Conservation (phyloP, 2,329 filamentous ascomycete genomes). For the Fusarium vanettenii region DNA sequence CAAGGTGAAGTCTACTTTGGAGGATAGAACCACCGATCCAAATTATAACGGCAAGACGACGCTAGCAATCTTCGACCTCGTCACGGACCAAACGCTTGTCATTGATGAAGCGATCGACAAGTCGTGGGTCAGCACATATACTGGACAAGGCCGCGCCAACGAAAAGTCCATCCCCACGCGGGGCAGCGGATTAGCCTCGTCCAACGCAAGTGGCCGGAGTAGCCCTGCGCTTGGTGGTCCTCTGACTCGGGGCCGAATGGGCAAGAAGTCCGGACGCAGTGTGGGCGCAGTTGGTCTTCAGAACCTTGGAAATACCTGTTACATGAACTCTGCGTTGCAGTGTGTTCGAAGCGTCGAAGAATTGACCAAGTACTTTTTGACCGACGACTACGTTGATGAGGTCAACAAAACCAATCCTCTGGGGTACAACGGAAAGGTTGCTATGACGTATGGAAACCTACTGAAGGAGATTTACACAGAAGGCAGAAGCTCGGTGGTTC, state of each 20-base stretch:
- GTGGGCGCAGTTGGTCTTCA: slow-evolving; percentile 84
- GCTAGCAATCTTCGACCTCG: slow-evolving; percentile 74
- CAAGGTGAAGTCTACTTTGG: slow-evolving; percentile 38
- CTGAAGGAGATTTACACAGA: slow-evolving; percentile 83
- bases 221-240: slow-evolving; percentile 71
- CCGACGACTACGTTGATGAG: slow-evolving; percentile 78
- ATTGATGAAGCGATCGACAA: slow-evolving; percentile 81
- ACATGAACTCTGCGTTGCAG: slow-evolving; percentile 98
- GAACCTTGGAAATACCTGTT: slow-evolving; percentile 97
- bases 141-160: slow-evolving; percentile 46
- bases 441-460: slow-evolving; percentile 82
- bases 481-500: slow-evolving; percentile 76
- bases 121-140: slow-evolving; percentile 66
- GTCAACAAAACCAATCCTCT: slow-evolving; percentile 88
- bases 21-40: slow-evolving; percentile 76
- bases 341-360: slow-evolving; percentile 95
- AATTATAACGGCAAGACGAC: slow-evolving; percentile 83
- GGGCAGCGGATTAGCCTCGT: slow-evolving; percentile 38
- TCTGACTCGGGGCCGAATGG: slow-evolving; percentile 77
- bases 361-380: slow-evolving; percentile 89
- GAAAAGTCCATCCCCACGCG: slow-evolving; percentile 53
- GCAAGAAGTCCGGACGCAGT: slow-evolving; percentile 76
- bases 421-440: slow-evolving; percentile 86
- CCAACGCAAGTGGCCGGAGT: slow-evolving; percentile 70
- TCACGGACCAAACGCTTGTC: slow-evolving; percentile 81